Base-by-base conservation (phyloP, 2,329 filamentous ascomycete species). In the Sclerotinia spermophila region DNA sequence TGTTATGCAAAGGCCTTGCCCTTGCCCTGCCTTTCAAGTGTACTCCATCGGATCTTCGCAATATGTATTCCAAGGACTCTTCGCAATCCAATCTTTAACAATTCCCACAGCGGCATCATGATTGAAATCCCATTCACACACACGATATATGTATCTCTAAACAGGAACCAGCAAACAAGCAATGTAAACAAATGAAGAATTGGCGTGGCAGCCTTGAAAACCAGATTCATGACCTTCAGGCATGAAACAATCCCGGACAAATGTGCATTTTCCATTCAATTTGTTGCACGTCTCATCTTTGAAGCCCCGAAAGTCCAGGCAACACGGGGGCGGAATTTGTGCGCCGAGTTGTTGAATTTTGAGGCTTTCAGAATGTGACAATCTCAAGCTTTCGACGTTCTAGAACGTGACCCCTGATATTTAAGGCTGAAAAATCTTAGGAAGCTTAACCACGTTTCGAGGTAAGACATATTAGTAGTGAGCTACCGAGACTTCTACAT, bases 231-330 rank as follows among this genome's bases (percentile, higher is more conserved):
- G 44, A 58, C 58, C 35, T 38, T 38, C 48, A 67, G 56, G 64
- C 64, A 67, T 56, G 27, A 27, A 59, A 59, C 27, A 59, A 59
- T 67, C 35, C 65, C 38, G 27, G 64, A 11, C 58, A 45, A 45
- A 24, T 35, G n/a, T 65, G 45, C 33, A 40, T 53, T 40, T 59
- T 27, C 10, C 45, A 69, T 21, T 38, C 15, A 24, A 44, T 72
- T 71, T 72, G 71, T 72, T 72, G 71, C 71, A 72, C 58, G 35
- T 70, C 71, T 45, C 61, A 72, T 21, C 62, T 66, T 72, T 56
- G 30, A 56, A 65, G 71, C 70, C 71, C 40, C 58, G 70, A 72
- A 53, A 72, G 60, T 61, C 66, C 69, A 72, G 70, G 71, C 66
- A 68, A 66, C 48, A 69, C 58, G 38, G 59, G 48, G n/a, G n/a